Evolutionary conservation across 805 yeast species (phyloP).

Genomic region (Pichia rugopelliculosa): DNA sequence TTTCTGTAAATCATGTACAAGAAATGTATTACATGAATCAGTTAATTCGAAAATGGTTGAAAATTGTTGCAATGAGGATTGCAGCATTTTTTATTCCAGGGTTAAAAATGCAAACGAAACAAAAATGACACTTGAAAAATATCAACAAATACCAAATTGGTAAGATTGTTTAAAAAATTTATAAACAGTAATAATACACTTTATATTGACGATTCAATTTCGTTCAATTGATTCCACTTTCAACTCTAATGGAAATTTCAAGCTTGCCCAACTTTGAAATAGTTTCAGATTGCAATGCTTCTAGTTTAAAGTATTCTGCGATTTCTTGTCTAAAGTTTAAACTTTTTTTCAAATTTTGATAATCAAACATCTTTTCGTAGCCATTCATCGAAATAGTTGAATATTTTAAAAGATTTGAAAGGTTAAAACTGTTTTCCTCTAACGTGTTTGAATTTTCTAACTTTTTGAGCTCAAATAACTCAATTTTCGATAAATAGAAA

Average conservation of each 20-base stretch:
- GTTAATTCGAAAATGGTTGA: conserved; percentile 19
- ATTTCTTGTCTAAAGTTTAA: conserved; percentile 34
- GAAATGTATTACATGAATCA: conserved; percentile 25
- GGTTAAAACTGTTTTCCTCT: conserved; percentile 5
- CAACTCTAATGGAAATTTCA: not conserved
- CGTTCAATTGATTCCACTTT: no score
- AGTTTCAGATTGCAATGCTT: not conserved
- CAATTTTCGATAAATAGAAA: conserved; percentile 26
- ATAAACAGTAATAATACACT: no score
- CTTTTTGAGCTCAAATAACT: conserved; percentile 8
- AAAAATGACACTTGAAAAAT: conserved; percentile 3
- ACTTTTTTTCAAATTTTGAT: conserved; percentile 33
- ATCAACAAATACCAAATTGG: conserved; percentile 19
- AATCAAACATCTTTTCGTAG: conserved; percentile 33
- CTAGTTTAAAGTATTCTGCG: conserved; percentile 19
- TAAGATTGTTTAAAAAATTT: not conserved
- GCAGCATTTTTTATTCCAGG: conserved; percentile 53
- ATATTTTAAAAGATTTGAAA: conserved; percentile 31
- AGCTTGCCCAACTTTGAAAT: not conserved
- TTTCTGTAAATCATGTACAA: conserved; percentile 29
- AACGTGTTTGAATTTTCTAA: not conserved
- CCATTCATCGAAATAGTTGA: conserved; percentile 39
- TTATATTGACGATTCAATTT: no score
- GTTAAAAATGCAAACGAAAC: conserved; percentile 33
- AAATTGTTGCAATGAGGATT: conserved; percentile 55